Evolutionary conservation across 2,329 filamentous ascomycete genomes (phyloP).

Genomic region (Zymoseptoria pseudotritici): DNA sequence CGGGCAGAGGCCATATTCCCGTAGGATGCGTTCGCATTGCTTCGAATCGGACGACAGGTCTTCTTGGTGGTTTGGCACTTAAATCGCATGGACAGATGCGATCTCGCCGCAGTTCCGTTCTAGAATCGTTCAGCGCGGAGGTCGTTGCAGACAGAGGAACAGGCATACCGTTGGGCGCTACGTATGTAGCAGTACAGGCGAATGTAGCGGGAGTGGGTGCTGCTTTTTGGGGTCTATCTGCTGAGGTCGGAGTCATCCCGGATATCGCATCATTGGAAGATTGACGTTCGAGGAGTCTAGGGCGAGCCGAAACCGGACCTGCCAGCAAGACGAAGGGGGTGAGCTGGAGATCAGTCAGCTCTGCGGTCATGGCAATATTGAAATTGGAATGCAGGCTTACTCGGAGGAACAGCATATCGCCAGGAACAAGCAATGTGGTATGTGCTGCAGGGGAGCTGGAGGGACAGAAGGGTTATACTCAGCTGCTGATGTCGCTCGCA

Average conservation of each 20-base stretch:
- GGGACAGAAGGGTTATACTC: slow-evolving; percentile 5
- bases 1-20: slow-evolving; percentile 11
- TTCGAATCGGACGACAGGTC: slow-evolving; percentile 8
- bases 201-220: neutral
- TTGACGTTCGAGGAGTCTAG: slow-evolving; percentile 5
- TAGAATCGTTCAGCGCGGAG: neutral
- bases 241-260: slow-evolving; percentile 15
- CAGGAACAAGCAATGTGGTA: neutral
- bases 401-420: slow-evolving; percentile 1
- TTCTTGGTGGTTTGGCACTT: slow-evolving; percentile 11
- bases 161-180: neutral
- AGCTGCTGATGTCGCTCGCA: neutral
- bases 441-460: neutral
- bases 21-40: slow-evolving; percentile 10
- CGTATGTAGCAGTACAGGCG: slow-evolving; percentile 3
- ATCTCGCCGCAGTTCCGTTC: slow-evolving; percentile 13
- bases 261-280: slow-evolving; percentile 5
- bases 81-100: slow-evolving; percentile 10
- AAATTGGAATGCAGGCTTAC: slow-evolving; percentile 5
- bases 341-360: slow-evolving; percentile 5
- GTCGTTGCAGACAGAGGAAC: neutral
- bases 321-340: slow-evolving; percentile 8
- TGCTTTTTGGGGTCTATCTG: slow-evolving; percentile 3
- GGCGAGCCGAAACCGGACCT: slow-evolving; percentile 4
- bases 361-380: neutral